Evolutionary conservation across 345 rosid genomes (phyloP), one percentile per base, ranked within the genome.

Genomic region (Bruguiera sexangula): DNA sequence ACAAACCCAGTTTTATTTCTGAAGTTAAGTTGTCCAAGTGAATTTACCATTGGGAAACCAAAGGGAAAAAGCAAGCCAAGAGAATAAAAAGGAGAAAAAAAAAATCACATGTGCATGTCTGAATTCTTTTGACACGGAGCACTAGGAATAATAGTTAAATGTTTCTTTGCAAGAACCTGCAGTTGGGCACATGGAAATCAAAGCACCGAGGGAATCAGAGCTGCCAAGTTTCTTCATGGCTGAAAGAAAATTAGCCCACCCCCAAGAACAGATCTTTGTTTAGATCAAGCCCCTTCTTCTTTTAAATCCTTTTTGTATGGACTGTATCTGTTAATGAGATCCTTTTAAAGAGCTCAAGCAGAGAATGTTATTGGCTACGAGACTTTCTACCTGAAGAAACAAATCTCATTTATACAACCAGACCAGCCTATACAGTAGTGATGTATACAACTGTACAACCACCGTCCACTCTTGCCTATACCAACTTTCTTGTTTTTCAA

Each of bases 181-280:
- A 54, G 79, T 68, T 73, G 91, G 89, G 80, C 90, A 86, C 82
- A 88, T 82, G 70, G 96, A 86, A 75, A 87, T 87, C 77, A 90
- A 80, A 78, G 86, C 96, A 72, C 96, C 92, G 83, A 88, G 52
- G 63, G 97, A 91, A 80, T 89, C 98, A 71, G 97, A 86, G 79
- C 93, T 91, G 69, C 81, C 84, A 68, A 83, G 92, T 79, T 97
- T 87, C 87, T 91, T 94, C 98, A 91, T 93, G 81, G 37, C 74
- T 78, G 60, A 24, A n/a, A 65, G 63, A 60, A 24, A 27, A 22
- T 21, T 27, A 60, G 52, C 43, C 75, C 24, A 29, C 56, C 2
- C 26, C 22, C 6, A 56, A 37, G 65, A 65, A 66, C 70, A 78
- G 77, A 79, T 76, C 78, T 51, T 58, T 50, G 62, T 65, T 55